Evolutionary conservation across 495 filamentous ascomycete species (phyloP), one percentile per base, ranked within the genome.

Genomic region (Glutinoglossum americanum): DNA sequence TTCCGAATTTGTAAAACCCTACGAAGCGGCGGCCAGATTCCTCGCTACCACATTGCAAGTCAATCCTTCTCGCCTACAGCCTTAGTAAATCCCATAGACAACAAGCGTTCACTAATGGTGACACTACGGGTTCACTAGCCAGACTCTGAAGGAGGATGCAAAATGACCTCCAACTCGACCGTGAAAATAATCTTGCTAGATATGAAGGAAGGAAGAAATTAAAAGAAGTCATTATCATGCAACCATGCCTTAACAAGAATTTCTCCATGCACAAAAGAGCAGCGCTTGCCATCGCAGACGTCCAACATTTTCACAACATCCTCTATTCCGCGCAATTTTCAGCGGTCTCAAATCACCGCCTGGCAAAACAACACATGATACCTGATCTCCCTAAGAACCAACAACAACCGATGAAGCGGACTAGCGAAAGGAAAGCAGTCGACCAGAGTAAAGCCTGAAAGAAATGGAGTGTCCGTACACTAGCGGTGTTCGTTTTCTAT

Each of bases 391-490:
- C 59, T 21, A 60, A 35, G 57, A 73, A 68, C 28, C 63, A 70
- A 58, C 77, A 82, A 61, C 68, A 83, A 11, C 58, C 67, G 6
- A 59, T 65, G 25, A 73, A 73, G 55, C 92, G 86, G 69, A 97
- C 72, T 41, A 94, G 62, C 0, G 87, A 84, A 37, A 97, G 76
- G 44, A 69, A 71, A 55, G 92, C 93, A 19, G 90, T 99, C 35
- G 87, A 84, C 76, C 85, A 94, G 61, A 99, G 74, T 51, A 99
- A 78, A 64, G 85, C 83, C 64, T 84, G 81, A 82, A 99, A 99
- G 78, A 93, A 99, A 60, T 74, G 76, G 26, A 79, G 76, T n/a
- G 89, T 95, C 65, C 92, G 81, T 25, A 68, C 67, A 25, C 80
- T 80, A 23, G 87, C 76, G 49, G 69, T 70, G 57, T 71, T 70